A percentile compares a stretch with the other conserved stretches of the same genome.
Evolutionary conservation across 768 basidiomycete genomes (phyloP).

Genomic region (Lactarius deliciosus): DNA sequence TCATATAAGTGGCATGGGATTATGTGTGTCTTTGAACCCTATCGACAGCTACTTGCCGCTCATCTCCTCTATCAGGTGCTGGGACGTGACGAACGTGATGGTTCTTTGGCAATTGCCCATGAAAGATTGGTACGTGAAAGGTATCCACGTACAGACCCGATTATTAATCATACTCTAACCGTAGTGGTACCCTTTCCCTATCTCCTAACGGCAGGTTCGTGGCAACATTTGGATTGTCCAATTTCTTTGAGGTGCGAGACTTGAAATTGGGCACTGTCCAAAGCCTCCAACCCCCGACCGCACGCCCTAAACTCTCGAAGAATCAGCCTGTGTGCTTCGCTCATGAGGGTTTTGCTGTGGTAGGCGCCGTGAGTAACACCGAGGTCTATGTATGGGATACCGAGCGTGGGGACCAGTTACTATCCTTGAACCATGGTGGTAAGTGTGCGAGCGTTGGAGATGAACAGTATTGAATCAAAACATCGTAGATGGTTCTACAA

Average conservation of each 20-base stretch:
- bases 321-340: background rate
- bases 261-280: background rate
- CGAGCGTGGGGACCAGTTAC: background rate
- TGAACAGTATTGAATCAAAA: background rate
- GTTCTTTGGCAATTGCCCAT: slow-evolving; percentile 7
- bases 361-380: background rate
- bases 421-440: background rate
- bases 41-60: background rate
- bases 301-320: background rate
- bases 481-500: background rate
- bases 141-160: background rate
- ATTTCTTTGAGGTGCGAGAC: background rate
- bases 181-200: background rate
- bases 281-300: background rate
- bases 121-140: background rate
- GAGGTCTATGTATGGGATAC: background rate
- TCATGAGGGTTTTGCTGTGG: slow-evolving; percentile 1
- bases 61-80: background rate
- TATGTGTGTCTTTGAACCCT: background rate
- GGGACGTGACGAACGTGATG: background rate
- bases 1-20: background rate
- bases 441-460: background rate
- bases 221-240: background rate
- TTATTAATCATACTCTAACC: background rate
- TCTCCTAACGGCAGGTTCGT: background rate